Conservation (phyloP, 2,329 filamentous ascomycete genomes). For the Aureobasidium sp. region DNA sequence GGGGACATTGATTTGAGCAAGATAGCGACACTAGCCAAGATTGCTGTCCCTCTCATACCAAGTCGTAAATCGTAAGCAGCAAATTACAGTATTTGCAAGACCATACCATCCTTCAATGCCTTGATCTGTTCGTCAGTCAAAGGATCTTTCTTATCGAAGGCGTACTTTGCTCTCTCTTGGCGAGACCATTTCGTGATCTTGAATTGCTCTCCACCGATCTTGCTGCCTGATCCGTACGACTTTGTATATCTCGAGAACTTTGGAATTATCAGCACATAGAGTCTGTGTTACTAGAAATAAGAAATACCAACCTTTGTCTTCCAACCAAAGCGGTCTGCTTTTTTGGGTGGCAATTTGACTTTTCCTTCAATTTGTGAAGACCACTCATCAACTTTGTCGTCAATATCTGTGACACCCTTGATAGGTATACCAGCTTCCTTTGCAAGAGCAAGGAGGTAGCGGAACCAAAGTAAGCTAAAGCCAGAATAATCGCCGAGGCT, state of each 20-base stretch:
- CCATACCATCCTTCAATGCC: slow-evolving; percentile 12
- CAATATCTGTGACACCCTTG: neutral
- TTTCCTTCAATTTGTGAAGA: neutral
- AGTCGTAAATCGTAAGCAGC: neutral
- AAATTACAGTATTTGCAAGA: slow-evolving; percentile 6
- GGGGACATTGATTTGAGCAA: neutral
- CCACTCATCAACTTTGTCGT: neutral
- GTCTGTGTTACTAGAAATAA: neutral
- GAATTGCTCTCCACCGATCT: neutral
- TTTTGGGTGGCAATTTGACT: slow-evolving; percentile 1
- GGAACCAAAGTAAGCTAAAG: neutral
- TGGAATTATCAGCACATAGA: neutral
- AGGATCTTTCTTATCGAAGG: slow-evolving; percentile 1
- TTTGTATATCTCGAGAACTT: neutral
- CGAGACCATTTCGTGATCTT: neutral
- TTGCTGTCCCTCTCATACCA: neutral
- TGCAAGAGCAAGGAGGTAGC: neutral
- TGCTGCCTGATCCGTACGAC: neutral
- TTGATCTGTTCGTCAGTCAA: neutral
- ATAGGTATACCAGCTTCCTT: neutral
- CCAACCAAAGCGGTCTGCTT: slow-evolving; percentile 1
- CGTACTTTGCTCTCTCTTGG: neutral
- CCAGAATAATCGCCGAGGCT: neutral
- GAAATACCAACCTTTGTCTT: neutral
- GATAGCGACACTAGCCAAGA: neutral